These are phyloP conservation scores for Fusarium robinianum DNA, from an alignment of 2,329 filamentous ascomycete genomes.

Conservation along the genomic window DNA sequence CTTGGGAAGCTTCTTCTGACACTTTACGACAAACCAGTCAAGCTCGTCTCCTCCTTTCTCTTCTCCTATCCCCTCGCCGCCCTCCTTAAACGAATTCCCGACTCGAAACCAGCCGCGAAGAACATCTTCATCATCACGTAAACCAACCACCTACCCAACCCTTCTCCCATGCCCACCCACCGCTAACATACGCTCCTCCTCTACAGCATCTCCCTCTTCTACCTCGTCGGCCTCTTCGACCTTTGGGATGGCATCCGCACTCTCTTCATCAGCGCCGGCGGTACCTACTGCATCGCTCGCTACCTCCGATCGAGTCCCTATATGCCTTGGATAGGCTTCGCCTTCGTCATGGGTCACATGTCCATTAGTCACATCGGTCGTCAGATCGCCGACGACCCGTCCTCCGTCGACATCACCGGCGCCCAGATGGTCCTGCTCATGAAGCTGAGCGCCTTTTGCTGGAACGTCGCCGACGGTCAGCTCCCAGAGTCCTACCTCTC, in stretches of 20 bases:
- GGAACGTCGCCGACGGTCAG: conserved; percentile 94
- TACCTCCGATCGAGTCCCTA: conserved; percentile 79
- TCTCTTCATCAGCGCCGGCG: conserved; percentile 76
- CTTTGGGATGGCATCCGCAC: conserved; percentile 85
- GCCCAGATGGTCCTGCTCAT: conserved; percentile 99
- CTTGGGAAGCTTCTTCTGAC: conserved; percentile 14
- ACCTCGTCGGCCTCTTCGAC: conserved; percentile 90
- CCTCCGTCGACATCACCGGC: conserved; percentile 82
- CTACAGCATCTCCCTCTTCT: conserved; percentile 84
- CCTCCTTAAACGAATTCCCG: conserved; percentile 86
- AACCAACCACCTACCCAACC: not conserved
- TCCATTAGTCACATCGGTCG: conserved; percentile 85
- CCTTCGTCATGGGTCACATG: conserved; percentile 95
- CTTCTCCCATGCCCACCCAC: conserved; percentile 2
- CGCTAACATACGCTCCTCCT: conserved; percentile 3
- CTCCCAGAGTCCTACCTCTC: conserved; percentile 79
- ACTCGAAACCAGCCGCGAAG: conserved; percentile 80
- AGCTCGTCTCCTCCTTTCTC: conserved; percentile 88
- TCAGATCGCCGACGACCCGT: conserved; percentile 69
- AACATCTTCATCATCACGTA: conserved; percentile 85
- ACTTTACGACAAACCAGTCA: conserved; percentile 66
- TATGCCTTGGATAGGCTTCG: conserved; percentile 97
- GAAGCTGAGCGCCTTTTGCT: conserved; percentile 96
- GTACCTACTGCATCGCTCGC: conserved; percentile 80
- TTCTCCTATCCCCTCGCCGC: conserved; percentile 90